These are phyloP conservation scores for Pyrenochaeta sp. DNA, from an alignment of 2,329 filamentous ascomycete species.

Conservation along the genomic window DNA sequence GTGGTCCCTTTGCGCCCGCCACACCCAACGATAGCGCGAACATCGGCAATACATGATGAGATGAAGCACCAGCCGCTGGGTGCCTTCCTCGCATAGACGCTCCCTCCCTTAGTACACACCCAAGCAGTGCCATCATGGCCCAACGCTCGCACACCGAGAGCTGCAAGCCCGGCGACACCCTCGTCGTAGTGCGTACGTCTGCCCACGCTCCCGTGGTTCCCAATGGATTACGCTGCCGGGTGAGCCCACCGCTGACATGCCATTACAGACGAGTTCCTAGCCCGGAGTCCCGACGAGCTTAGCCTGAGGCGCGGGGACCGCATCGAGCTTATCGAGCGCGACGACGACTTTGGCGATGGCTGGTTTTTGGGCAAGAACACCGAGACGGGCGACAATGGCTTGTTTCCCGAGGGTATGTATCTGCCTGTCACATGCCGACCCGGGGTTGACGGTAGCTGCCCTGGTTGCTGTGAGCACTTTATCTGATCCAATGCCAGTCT, in stretches of 20 bases:
- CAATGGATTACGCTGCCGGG: neutral
- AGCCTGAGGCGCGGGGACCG: conserved; percentile 85
- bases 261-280: conserved; percentile 82
- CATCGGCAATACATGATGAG: conserved; percentile 21
- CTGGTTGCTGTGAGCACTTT: neutral
- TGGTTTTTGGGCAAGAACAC: conserved; percentile 83
- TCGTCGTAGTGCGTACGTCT: conserved; percentile 76
- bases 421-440: neutral
- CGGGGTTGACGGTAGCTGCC: neutral
- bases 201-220: conserved; percentile 1
- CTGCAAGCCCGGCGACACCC: conserved; percentile 70
- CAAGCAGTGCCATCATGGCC: conserved; percentile 35
- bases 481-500: conserved; percentile 58
- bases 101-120: conserved; percentile 9
- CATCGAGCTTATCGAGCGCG: conserved; percentile 82
- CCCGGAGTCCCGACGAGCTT: conserved; percentile 91
- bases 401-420: conserved; percentile 81
- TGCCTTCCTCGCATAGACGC: conserved; percentile 18
- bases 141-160: conserved; percentile 52
- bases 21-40: conserved; percentile 18
- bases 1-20: conserved; percentile 13
- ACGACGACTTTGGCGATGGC: conserved; percentile 88
- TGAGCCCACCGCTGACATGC: conserved; percentile 13
- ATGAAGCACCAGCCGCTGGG: conserved; percentile 24
- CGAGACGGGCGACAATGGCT: conserved; percentile 75